Evolutionary conservation across 169 alveolate species (phyloP), one percentile per base, ranked within the genome.

Genomic region (Hepatocystis sp.): DNA sequence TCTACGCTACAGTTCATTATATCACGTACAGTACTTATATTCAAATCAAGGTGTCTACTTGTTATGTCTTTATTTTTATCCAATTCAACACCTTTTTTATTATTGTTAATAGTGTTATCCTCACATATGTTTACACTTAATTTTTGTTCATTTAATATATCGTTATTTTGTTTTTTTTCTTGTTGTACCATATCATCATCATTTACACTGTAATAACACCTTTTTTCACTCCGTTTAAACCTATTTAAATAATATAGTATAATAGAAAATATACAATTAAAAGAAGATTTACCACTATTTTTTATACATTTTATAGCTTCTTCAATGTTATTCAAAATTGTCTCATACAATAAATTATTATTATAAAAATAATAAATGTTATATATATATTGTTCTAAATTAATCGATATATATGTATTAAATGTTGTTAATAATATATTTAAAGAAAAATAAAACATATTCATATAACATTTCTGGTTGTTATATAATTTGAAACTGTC

Each of bases 321-420:
- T 52, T 76, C 58, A 2, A 76, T 25, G 58, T 58, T 76, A 58
- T 21, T 76, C 5, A 76, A 13, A 58, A 76, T 58, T 13, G 30
- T 15, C 1, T 76, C 88, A 30, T 76, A 76, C n/a, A 58, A 76
- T 34, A 76, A 58, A 40, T 76, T 56, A 36, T 40, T 52, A 34
- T 76, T 36, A 32, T 32, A 27, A 58, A 56, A 76, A 58, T 39
- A 32, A 42, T 58, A 32, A 0, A 76, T 76, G 27, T 58, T 76
- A 10, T 44, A 49, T 40, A 76, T 23, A 2, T 53, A 27, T 11
- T 76, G 39, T 27, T 76, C 88, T 32, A 76, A 58, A 46, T 76
- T 60, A 11, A 76, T 76, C 4, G 88, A 76, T 19, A 76, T 76
- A 63, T 76, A 71, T 34, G 88, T 42, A 17, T 76, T 76, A 32